phyloP scores from a whole-genome alignment of 345 rosid species.

The Rhodamnia argentea region DNA sequence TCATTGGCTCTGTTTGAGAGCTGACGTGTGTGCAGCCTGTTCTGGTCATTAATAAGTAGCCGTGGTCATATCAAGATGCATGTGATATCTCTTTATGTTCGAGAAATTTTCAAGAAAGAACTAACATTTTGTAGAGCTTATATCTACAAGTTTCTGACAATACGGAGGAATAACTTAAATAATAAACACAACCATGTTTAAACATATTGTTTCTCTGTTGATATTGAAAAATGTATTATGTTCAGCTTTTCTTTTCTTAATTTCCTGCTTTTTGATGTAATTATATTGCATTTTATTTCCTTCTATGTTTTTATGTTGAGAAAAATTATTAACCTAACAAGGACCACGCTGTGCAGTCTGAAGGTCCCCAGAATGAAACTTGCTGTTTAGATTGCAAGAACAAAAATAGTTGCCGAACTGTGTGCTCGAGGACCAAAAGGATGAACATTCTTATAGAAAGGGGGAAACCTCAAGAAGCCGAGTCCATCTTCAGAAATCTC shows the following conservation, averaged over 20 bases:
- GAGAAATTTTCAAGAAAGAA: neutral
- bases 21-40: neutral
- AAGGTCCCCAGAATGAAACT: neutral
- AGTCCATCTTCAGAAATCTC: slow-evolving; percentile 39
- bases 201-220: neutral
- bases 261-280: neutral
- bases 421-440: slow-evolving; percentile 62
- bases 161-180: neutral
- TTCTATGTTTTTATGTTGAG: neutral
- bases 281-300: neutral
- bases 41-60: neutral
- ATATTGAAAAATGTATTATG: neutral
- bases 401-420: slow-evolving; percentile 42
- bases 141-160: neutral
- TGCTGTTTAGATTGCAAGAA: neutral
- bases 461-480: slow-evolving; percentile 71
- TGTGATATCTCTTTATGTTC: neutral
- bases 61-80: neutral
- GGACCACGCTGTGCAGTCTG: neutral
- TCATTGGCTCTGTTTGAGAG: neutral
- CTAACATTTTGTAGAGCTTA: neutral
- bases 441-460: slow-evolving; percentile 60
- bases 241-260: neutral
- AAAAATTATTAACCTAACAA: neutral
- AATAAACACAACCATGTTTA: neutral